A percentile compares a stretch with the other conserved stretches of the same genome.
Conservation (phyloP, 2,329 filamentous ascomycete genomes). For the Elsinoe fawcettii region DNA sequence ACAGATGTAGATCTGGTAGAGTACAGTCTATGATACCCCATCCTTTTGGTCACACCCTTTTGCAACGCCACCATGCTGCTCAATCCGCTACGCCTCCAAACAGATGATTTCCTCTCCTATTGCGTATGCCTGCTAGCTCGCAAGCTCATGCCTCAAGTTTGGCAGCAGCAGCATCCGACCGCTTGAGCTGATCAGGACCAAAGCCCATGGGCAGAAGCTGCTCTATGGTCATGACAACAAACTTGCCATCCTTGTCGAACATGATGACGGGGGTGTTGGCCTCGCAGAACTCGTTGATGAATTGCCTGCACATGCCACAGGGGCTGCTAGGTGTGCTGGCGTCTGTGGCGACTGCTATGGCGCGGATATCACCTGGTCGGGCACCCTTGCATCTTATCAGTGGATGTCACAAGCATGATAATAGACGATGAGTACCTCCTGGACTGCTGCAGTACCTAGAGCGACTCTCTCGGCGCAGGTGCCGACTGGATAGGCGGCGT, state of each 20-base stretch:
- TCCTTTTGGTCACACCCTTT: neutral
- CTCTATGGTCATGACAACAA: conserved; percentile 60
- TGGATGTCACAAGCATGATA: neutral
- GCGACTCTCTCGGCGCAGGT: conserved; percentile 93
- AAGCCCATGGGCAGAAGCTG: conserved; percentile 50
- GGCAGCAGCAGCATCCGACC: neutral
- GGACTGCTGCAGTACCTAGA: conserved; percentile 66
- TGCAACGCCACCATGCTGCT: neutral
- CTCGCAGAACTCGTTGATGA: conserved; percentile 46
- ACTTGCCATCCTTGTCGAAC: conserved; percentile 77
- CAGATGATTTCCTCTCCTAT: neutral
- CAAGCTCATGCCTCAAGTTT: neutral
- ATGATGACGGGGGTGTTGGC: conserved; percentile 73
- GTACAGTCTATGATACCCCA: conserved; percentile 16
- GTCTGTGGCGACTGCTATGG: conserved; percentile 79
- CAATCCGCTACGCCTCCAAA: neutral
- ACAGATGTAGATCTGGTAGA: neutral
- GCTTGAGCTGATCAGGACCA: conserved; percentile 41
- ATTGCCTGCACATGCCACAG: conserved; percentile 94
- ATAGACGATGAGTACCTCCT: conserved; percentile 22
- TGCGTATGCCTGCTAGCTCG: neutral
- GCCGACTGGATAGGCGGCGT: conserved; percentile 87
- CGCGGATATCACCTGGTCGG: conserved; percentile 54
- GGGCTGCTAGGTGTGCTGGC: conserved; percentile 47
- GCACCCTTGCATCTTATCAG: conserved; percentile 22